Base-by-base conservation (phyloP, 768 basidiomycete genomes). In the Scleroderma citrinum region DNA sequence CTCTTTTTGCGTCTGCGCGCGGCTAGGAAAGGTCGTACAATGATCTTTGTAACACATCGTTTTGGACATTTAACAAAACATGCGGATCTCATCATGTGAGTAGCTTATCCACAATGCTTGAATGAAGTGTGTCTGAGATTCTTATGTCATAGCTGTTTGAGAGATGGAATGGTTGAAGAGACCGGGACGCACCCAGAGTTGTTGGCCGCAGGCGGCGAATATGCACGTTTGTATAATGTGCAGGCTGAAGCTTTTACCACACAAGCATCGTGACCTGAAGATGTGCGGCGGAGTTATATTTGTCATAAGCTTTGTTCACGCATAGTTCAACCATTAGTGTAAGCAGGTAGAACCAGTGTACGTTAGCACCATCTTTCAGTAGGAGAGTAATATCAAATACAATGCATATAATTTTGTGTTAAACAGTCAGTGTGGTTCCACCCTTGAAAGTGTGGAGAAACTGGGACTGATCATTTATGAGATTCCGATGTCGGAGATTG, bases 31-130 rank as follows among this genome's bases (percentile, higher is more conserved):
- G 69, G 65, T 0, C 62, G 67, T 37, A 73, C 71, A 3, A 67
- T 71, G 67, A 58, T 73, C 21, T 70, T 73, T 30, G 67, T 71
- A 6, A 71, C 70, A 0, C 72, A 73, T 51, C 64, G 71, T 5
- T 71, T 69, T 34, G 70, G 65, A 11, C 67, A 71, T 52, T 51
- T 70, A 39, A 70, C 69, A 5, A 66, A 63, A 35, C 50, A 63
- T 30, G 72, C 72, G 0, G 69, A 72, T 45, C 20, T 65, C 3
- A 68, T 73, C 23, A 48, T 73, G 69, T 71, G 39, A 30, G 70
- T 56, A 30, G 16, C 30, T 20, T 42, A 19, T 26, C 19, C 35
- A 26, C 24, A 10, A 44, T 46, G 43, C 16, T 23, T 40, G 23
- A 19, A 26, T 4, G 12, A 21, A 20, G 34, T 8, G 12, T 16